phyloP scores from a whole-genome alignment of 805 yeast genomes.

The Isabelozyma rhagii region DNA sequence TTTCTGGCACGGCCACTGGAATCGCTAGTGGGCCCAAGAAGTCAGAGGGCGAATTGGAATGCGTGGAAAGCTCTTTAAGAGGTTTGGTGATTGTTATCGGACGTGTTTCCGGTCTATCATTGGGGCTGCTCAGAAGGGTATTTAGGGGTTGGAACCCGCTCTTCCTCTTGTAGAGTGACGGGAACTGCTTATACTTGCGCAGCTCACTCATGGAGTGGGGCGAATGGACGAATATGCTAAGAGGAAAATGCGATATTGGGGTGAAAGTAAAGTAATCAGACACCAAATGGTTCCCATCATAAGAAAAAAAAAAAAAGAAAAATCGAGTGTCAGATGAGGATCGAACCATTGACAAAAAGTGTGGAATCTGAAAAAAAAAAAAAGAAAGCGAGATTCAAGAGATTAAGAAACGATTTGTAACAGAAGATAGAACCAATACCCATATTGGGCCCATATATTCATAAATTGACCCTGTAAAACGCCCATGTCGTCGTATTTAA shows the following conservation, averaged over 20 bases:
- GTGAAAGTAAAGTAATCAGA: too few relatives aligned
- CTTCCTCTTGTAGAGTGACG: neutral
- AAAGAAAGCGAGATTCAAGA: too few relatives aligned
- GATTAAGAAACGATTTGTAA: too few relatives aligned
- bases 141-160: neutral
- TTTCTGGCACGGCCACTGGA: neutral
- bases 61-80: neutral
- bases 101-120: neutral
- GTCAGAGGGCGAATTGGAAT: neutral
- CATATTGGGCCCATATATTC: too few relatives aligned
- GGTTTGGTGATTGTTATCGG: neutral
- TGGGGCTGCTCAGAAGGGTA: neutral
- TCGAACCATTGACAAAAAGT: too few relatives aligned
- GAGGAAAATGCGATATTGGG: neutral
- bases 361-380: too few relatives aligned
- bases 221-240: neutral
- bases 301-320: too few relatives aligned
- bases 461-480: too few relatives aligned
- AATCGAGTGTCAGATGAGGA: too few relatives aligned
- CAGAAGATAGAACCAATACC: too few relatives aligned
- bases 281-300: too few relatives aligned
- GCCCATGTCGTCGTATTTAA: conserved; percentile 17
- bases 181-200: neutral
- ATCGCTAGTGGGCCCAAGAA: neutral
- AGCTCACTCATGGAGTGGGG: neutral